These are phyloP conservation scores for Neoboletus brunneissimus DNA, from an alignment of 768 basidiomycete genomes.

Conservation along the genomic window DNA sequence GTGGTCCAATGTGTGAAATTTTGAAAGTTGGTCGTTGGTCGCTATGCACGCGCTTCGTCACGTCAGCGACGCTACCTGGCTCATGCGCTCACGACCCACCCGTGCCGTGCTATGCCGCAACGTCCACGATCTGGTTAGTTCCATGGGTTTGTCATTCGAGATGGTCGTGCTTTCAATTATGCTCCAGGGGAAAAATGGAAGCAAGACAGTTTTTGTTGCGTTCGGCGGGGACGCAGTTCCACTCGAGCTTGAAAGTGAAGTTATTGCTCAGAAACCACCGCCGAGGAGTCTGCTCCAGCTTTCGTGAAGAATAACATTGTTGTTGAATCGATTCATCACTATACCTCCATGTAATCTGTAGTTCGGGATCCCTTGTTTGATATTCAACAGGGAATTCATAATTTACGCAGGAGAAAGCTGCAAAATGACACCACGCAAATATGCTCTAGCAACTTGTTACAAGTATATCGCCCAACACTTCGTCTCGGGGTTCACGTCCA, in stretches of 20 bases:
- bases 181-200: background rate
- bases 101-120: background rate
- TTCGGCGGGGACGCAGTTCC: background rate
- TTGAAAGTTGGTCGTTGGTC: background rate
- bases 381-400: background rate
- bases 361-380: background rate
- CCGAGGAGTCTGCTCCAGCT: background rate
- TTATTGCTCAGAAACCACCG: background rate
- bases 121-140: background rate
- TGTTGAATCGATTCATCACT: background rate
- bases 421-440: background rate
- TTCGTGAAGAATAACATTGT: background rate
- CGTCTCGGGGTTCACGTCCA: background rate
- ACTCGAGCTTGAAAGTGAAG: background rate
- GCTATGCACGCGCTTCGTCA: too few species aligned
- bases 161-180: background rate
- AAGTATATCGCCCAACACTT: slow-evolving; percentile 1
- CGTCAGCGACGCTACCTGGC: background rate
- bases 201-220: background rate
- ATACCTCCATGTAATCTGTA: background rate
- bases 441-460: slow-evolving; percentile 4
- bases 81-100: background rate
- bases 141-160: background rate
- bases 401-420: background rate
- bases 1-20: slow-evolving; percentile 2